These are phyloP conservation scores for Amylostereum chailletii DNA, from an alignment of 1,284 basidiomycete species.

Conservation along the genomic window DNA sequence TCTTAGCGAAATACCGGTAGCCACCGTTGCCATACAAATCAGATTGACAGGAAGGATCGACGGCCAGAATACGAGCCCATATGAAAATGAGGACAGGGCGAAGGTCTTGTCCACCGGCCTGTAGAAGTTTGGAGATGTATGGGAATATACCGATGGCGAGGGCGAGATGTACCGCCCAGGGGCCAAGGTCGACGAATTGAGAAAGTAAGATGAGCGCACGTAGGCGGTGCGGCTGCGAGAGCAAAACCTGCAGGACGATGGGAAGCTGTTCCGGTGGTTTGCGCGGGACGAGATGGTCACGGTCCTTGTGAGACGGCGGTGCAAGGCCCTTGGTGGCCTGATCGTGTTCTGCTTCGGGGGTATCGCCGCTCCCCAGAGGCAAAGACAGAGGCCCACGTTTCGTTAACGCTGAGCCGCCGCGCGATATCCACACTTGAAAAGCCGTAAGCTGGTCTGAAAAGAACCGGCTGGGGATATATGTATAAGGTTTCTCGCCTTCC, in stretches of 20 bases:
- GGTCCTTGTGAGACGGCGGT: conserved; percentile 19
- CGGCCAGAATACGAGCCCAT: conserved; percentile 95
- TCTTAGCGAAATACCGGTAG: conserved; percentile 84
- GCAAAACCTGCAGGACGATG: conserved; percentile 92
- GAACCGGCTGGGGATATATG: conserved; percentile 87
- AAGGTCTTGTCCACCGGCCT: conserved; percentile 90
- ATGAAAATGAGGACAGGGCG: conserved; percentile 99
- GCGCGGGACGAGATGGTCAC: conserved; percentile 62
- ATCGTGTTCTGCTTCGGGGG: conserved; percentile 13
- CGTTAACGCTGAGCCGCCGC: conserved; percentile 78
- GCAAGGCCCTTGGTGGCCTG: conserved; percentile 7
- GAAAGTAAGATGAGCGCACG: conserved; percentile 94
- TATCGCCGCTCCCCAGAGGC: conserved; percentile 31
- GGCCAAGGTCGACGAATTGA: conserved; percentile 95
- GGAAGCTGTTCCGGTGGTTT: conserved; percentile 95
- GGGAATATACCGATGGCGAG: conserved; percentile 99
- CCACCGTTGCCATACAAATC: conserved; percentile 85
- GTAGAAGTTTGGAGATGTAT: conserved; percentile 93
- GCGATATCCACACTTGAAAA: conserved; percentile 96
- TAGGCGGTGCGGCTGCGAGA: conserved; percentile 94
- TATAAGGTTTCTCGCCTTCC: conserved; percentile 40
- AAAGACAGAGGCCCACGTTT: conserved; percentile 68
- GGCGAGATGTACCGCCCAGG: conserved; percentile 97
- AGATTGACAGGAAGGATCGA: conserved; percentile 87
- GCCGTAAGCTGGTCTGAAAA: conserved; percentile 96